Percentiles rank a stretch among this genome's conserved stretches.
phyloP scores from a whole-genome alignment of 176 grass and related monocot species.

The Carex parvula region DNA sequence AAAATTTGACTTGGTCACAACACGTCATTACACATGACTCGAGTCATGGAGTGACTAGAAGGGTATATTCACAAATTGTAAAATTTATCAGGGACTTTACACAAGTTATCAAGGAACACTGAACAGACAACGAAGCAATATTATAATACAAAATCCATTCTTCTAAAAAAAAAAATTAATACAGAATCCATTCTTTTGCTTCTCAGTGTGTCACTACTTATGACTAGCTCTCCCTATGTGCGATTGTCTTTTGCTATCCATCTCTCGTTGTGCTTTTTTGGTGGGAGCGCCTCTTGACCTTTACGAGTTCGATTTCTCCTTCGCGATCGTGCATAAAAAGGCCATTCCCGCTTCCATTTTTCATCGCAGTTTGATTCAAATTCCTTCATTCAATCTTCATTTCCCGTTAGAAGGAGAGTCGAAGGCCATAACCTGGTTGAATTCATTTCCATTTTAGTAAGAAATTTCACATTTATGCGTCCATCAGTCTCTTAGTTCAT shows the following conservation, averaged over 20 bases:
- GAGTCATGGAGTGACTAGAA: no score
- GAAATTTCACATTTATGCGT: neutral
- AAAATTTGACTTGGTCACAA: no score
- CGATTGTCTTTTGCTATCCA: slow-evolving; percentile 19
- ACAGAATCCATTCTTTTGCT: neutral
- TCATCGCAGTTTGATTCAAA: neutral
- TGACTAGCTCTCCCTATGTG: neutral
- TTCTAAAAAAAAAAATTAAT: neutral
- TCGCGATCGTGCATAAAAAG: slow-evolving; percentile 24
- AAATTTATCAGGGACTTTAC: neutral
- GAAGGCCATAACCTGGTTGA: neutral
- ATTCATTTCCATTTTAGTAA: slow-evolving; percentile 12
- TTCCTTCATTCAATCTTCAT: neutral
- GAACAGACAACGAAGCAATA: neutral
- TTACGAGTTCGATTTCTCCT: slow-evolving; percentile 11
- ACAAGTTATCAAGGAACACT: neutral
- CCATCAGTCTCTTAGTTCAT: neutral
- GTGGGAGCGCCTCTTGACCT: slow-evolving; percentile 5
- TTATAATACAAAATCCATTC: neutral
- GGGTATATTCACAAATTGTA: neutral
- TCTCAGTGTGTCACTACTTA: slow-evolving; percentile 8
- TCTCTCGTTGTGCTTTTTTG: slow-evolving; percentile 24
- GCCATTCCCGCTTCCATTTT: neutral
- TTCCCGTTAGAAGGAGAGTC: neutral
- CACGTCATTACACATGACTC: no score